phyloP scores from a whole-genome alignment of 169 alveolate species.

The Cryptosporidium ubiquitum region DNA sequence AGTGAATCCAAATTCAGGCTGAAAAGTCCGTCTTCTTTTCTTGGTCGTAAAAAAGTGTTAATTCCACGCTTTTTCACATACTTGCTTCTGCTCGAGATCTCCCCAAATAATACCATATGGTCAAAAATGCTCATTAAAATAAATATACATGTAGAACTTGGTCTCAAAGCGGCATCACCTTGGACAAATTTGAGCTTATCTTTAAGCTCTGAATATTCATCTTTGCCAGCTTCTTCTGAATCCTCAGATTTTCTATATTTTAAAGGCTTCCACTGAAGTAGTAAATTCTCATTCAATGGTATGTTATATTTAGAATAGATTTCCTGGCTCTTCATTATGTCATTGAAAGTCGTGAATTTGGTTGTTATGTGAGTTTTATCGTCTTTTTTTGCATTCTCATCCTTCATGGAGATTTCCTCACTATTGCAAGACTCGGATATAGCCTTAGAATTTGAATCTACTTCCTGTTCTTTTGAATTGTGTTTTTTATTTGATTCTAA shows the following conservation, averaged over 20 bases:
- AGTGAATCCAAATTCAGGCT: constrained; percentile 45
- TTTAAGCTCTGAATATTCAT: neutral
- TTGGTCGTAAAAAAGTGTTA: neutral
- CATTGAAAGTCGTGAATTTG: constrained; percentile 6
- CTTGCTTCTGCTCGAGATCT: neutral
- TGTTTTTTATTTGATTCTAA: neutral
- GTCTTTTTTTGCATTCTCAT: neutral
- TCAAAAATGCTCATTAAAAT: constrained; percentile 40
- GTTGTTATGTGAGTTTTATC: neutral
- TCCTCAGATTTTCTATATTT: neutral
- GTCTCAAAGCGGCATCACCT: constrained; percentile 51
- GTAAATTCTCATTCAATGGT: constrained; percentile 59
- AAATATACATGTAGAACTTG: constrained; percentile 32
- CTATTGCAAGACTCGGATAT: neutral
- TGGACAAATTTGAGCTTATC: constrained; percentile 24
- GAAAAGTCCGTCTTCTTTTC: constrained; percentile 10
- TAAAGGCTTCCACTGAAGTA: constrained; percentile 62
- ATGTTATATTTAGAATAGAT: constrained; percentile 17
- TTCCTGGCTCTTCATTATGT: constrained; percentile 14
- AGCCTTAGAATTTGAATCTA: neutral
- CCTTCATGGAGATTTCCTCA: constrained; percentile 19
- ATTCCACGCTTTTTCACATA: neutral
- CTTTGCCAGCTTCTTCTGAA: neutral
- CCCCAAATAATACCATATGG: constrained; percentile 67
- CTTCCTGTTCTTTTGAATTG: neutral